Evolutionary conservation across 768 basidiomycete species (phyloP).

Genomic region (Leccinum longicurvipes): DNA sequence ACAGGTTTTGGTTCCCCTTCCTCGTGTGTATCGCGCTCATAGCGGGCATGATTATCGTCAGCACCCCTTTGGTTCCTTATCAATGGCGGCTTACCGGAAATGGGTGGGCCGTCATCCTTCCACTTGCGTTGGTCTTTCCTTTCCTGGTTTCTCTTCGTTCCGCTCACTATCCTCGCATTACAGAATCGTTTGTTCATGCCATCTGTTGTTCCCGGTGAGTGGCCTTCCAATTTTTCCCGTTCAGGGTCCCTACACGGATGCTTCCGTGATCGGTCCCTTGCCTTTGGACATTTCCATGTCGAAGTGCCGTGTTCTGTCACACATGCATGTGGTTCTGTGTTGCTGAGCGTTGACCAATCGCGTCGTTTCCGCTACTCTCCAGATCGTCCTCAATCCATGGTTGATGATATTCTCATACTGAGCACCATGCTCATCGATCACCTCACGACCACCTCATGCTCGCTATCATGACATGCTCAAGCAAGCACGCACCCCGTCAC

Average conservation of each 20-base stretch:
- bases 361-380: not conserved
- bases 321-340: not conserved
- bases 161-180: slow-evolving; percentile 3
- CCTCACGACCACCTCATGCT: slow-evolving; percentile 13
- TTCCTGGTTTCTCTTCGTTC: not conserved
- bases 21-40: slow-evolving; percentile 52
- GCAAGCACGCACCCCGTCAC: not conserved
- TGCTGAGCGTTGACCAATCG: slow-evolving; percentile 14
- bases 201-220: slow-evolving; percentile 74
- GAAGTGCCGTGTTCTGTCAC: slow-evolving; percentile 4
- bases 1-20: slow-evolving; percentile 34
- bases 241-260: not conserved
- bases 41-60: slow-evolving; percentile 60
- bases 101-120: slow-evolving; percentile 73
- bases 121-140: slow-evolving; percentile 55
- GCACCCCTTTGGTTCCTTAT: slow-evolving; percentile 50
- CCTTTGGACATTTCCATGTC: slow-evolving; percentile 23
- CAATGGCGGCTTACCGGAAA: slow-evolving; percentile 62
- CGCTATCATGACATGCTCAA: not conserved
- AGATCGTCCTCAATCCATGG: slow-evolving; percentile 88
- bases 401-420: slow-evolving; percentile 77
- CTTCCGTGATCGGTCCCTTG: slow-evolving; percentile 2
- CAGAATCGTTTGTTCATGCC: slow-evolving; percentile 61
- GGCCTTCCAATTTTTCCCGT: slow-evolving; percentile 13
- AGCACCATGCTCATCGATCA: slow-evolving; percentile 1